A percentile compares a stretch with the other conserved stretches of the same genome.
phyloP scores from a whole-genome alignment of 108 stramenopile genomes.

The Pelagomonas calceolata region DNA sequence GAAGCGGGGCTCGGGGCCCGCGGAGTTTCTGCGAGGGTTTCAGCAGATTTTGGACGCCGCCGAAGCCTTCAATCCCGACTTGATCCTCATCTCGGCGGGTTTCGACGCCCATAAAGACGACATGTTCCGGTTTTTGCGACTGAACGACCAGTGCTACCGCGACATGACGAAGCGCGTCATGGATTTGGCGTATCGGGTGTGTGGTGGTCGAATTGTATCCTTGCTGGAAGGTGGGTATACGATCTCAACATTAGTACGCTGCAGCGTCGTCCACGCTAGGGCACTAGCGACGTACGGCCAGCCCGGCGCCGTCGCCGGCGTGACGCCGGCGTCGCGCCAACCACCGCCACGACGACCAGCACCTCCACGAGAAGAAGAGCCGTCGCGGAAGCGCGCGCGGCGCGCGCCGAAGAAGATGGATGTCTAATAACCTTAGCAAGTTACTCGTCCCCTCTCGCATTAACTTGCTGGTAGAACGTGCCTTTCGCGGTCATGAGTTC shows the following conservation, averaged over 20 bases:
- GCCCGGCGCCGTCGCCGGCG: background rate
- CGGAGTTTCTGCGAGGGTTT: slow-evolving; percentile 2
- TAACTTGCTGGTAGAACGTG: slow-evolving; percentile 23
- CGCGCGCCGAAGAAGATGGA: no score
- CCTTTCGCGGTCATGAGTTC: slow-evolving; percentile 24
- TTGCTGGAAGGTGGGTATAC: slow-evolving; percentile 95
- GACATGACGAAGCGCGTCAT: slow-evolving; percentile 89
- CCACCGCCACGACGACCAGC: no score
- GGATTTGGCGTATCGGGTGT: slow-evolving; percentile 82
- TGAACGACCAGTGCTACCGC: slow-evolving; percentile 48
- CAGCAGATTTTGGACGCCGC: slow-evolving; percentile 25
- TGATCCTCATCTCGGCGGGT: slow-evolving; percentile 95
- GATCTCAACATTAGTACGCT: slow-evolving; percentile 33
- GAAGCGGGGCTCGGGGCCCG: slow-evolving; percentile 1
- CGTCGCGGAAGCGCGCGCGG: no score
- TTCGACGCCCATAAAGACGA: slow-evolving; percentile 92
- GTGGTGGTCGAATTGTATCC: slow-evolving; percentile 80
- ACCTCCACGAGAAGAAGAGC: no score
- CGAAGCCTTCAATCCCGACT: slow-evolving; percentile 80
- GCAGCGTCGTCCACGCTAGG: background rate
- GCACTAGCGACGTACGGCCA: background rate
- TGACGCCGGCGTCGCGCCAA: no score
- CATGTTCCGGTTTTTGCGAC: slow-evolving; percentile 59
- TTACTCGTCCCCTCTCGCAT: no score
- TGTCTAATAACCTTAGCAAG: no score